phyloP scores from a whole-genome alignment of 1,139 yeast genomes.

The Pichia inconspicua region DNA sequence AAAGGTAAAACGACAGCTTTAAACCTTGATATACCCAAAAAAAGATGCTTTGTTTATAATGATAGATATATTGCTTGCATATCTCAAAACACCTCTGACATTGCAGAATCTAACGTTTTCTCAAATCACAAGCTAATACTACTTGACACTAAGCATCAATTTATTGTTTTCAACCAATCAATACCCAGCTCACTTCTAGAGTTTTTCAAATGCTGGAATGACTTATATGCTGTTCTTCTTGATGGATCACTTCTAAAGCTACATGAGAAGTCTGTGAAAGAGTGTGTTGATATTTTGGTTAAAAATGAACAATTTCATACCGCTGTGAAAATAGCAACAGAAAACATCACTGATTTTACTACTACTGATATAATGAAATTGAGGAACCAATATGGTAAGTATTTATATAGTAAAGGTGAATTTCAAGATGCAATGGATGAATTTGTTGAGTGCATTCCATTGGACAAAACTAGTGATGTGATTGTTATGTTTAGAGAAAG shows the following conservation, averaged over 20 bases:
- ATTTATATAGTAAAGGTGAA: conserved; percentile 57
- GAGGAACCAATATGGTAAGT: conserved; percentile 64
- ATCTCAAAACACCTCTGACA: conserved; percentile 34
- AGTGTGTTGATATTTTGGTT: conserved; percentile 62
- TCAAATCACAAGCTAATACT: conserved; percentile 48
- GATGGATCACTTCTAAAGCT: conserved; percentile 71
- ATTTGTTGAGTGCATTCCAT: conserved; percentile 43
- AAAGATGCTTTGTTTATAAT: conserved; percentile 37
- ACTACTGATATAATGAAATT: conserved; percentile 40
- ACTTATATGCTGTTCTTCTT: conserved; percentile 53
- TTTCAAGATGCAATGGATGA: conserved; percentile 63
- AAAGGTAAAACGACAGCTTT: conserved; percentile 51
- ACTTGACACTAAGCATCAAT: conserved; percentile 61
- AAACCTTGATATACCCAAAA: conserved; percentile 53
- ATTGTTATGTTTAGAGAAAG: conserved; percentile 80
- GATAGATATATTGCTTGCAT: conserved; percentile 50
- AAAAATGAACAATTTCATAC: conserved; percentile 65
- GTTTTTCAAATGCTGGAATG: conserved; percentile 48
- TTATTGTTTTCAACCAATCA: conserved; percentile 62
- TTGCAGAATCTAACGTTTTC: conserved; percentile 23
- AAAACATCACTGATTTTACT: conserved; percentile 26
- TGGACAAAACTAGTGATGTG: conserved; percentile 59
- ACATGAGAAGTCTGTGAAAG: conserved; percentile 56
- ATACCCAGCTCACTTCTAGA: conserved; percentile 57
- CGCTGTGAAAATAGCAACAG: conserved; percentile 65